Evolutionary conservation across 2,329 filamentous ascomycete genomes (phyloP), one percentile per base, ranked within the genome.

Genomic region (Immersiporthe knoxdaviesiana): DNA sequence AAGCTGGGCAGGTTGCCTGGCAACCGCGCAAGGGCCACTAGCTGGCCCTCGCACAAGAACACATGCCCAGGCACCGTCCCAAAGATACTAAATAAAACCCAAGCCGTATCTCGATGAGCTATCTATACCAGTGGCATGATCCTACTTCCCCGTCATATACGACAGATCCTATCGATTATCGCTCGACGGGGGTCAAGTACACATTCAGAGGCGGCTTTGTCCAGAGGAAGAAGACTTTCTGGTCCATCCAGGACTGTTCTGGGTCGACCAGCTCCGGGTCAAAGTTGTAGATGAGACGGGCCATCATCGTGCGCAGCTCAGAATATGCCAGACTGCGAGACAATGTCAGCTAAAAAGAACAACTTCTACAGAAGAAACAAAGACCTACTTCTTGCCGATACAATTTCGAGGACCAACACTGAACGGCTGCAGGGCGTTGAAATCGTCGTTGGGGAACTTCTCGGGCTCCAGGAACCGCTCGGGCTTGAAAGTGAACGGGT

Each of bases 241-340:
- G 82, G 8, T 76, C 73, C 10, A 81, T 72, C 83, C 83, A 84
- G 39, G 76, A 70, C 3, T 72, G 41, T 41, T 77, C 77, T n/a
- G 80, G 77, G 5, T 81, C 75, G 0, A 77, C 77, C 37, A 84
- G 74, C 52, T 75, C 73, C 69, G 85, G 68, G 68, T 87, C 84
- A 72, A 85, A 87, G 63, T 82, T 83, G 74, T 79, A 86, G 0
- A 87, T 71, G 6, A 87, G 72, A 2, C 79, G 80, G 0, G 82
- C 80, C 8, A 87, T 73, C 50, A 86, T 82, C 6, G 85, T 74
- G 5, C 84, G 78, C 79, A 86, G 83, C 73, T 87, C 84, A 27
- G 81, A 77, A 63, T 84, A 84, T 3, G 84, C 84, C 50, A 87
- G 76, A 68, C 82, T 85, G 59, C 54, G 14, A 12, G 10, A 2